Percentiles rank a stretch among this genome's conserved stretches.
These are phyloP conservation scores for Waitea zeae DNA, from an alignment of 1,284 basidiomycete species.

Conservation along the genomic window DNA sequence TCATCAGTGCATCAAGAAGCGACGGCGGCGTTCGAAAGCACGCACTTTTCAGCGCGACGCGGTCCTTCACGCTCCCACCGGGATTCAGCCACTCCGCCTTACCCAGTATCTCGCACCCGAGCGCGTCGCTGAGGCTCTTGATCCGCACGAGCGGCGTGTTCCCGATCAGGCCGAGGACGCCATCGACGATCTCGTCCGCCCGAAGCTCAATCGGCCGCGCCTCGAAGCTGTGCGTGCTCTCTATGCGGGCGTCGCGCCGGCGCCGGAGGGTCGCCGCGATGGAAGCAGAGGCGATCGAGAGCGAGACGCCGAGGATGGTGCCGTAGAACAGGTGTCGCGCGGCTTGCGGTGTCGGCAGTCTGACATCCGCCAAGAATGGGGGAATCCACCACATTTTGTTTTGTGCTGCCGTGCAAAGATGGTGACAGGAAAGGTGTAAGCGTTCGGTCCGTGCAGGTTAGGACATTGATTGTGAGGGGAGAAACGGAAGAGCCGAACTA, in stretches of 20 bases:
- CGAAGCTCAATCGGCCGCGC: conserved; percentile 57
- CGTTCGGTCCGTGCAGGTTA: no score
- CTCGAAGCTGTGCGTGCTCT: conserved; percentile 18
- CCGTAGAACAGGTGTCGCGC: conserved; percentile 43
- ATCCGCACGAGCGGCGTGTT: conserved; percentile 92
- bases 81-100: conserved; percentile 97
- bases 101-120: conserved; percentile 91
- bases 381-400: no score
- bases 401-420: no score
- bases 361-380: no score
- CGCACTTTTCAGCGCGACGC: conserved; percentile 82
- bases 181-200: conserved; percentile 56
- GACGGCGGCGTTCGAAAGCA: no score
- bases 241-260: conserved; percentile 20
- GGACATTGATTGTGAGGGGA: no score
- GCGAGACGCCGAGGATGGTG: conserved; percentile 48
- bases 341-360: no score
- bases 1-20: not conserved
- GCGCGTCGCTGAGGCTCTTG: conserved; percentile 74
- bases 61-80: conserved; percentile 94
- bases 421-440: no score
- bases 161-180: conserved; percentile 73
- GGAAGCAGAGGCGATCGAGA: conserved; percentile 50
- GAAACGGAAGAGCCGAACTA: no score
- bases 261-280: conserved; percentile 29